phyloP scores from a whole-genome alignment of 2,329 filamentous ascomycete genomes.

The Aspergillus quadricinctus region DNA sequence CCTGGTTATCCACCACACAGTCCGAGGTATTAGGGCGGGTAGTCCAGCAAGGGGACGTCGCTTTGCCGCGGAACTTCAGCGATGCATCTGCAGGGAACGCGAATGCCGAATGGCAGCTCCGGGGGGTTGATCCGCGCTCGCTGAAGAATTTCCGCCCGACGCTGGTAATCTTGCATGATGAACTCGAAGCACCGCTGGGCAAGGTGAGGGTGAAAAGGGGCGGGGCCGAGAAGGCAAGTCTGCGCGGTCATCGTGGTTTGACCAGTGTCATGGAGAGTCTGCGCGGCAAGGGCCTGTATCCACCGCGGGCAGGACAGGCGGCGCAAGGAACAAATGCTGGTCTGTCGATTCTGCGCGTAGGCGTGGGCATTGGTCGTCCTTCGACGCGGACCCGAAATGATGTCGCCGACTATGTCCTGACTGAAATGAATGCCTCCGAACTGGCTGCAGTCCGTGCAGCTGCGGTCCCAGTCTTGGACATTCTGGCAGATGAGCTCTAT shows the following conservation, averaged over 20 bases:
- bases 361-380: constrained; percentile 84
- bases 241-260: constrained; percentile 70
- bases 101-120: constrained; percentile 10
- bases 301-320: constrained; percentile 30
- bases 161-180: constrained; percentile 82
- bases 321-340: constrained; percentile 24
- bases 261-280: constrained; percentile 60
- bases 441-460: constrained; percentile 47
- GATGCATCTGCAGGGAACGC: not conserved
- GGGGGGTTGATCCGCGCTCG: constrained; percentile 15
- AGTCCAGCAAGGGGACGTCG: constrained; percentile 1
- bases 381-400: constrained; percentile 59
- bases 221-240: constrained; percentile 49
- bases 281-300: constrained; percentile 38
- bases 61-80: not conserved
- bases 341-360: constrained; percentile 56
- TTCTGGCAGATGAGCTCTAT: constrained; percentile 49
- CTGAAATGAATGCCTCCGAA: constrained; percentile 56
- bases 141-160: constrained; percentile 27
- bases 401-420: constrained; percentile 75
- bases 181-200: constrained; percentile 71
- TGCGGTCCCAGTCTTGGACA: constrained; percentile 47
- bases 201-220: constrained; percentile 62
- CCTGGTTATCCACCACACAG: constrained; percentile 23
- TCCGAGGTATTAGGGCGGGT: constrained; percentile 7